Percentiles rank a stretch among this genome's conserved stretches.
These are phyloP conservation scores for Cyberlindnera mrakii DNA, from an alignment of 805 yeast genomes.

Conservation along the genomic window DNA sequence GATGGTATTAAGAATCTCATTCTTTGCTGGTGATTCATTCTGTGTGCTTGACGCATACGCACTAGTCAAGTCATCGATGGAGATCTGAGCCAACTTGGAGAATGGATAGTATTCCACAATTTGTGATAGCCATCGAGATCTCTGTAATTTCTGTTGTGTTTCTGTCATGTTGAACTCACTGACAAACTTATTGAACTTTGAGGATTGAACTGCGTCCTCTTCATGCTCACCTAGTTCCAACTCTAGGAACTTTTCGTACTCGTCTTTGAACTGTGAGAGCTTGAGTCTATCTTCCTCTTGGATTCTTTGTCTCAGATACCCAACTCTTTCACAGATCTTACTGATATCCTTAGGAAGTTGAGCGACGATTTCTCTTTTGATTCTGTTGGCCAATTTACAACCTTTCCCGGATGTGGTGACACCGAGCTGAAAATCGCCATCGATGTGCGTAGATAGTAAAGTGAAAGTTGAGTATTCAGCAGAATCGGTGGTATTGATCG, in stretches of 20 bases:
- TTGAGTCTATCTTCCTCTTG: slow-evolving; percentile 43
- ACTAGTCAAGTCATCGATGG: slow-evolving; percentile 49
- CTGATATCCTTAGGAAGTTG: slow-evolving; percentile 67
- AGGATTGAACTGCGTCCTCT: slow-evolving; percentile 63
- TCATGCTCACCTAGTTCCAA: slow-evolving; percentile 49
- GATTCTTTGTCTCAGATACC: slow-evolving; percentile 52
- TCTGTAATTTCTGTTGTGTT: slow-evolving; percentile 45
- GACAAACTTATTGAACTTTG: slow-evolving; percentile 54
- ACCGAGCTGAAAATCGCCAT: slow-evolving; percentile 76
- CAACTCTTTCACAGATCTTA: slow-evolving; percentile 61
- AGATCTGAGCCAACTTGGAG: slow-evolving; percentile 49
- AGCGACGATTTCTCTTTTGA: slow-evolving; percentile 66
- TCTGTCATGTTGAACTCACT: slow-evolving; percentile 51
- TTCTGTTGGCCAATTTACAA: slow-evolving; percentile 75
- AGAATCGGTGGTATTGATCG: slow-evolving; percentile 73
- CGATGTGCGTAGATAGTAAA: slow-evolving; percentile 59
- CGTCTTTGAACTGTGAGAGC: slow-evolving; percentile 19
- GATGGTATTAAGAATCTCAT: not conserved
- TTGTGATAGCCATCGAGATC: slow-evolving; percentile 83
- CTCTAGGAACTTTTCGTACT: slow-evolving; percentile 25
- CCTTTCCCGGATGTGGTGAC: slow-evolving; percentile 87
- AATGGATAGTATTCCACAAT: slow-evolving; percentile 89
- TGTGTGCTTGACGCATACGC: slow-evolving; percentile 25
- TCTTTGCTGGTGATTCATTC: too few relatives aligned
- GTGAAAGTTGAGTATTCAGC: slow-evolving; percentile 72